Conservation (phyloP, 306 rosid species). For the Cucurbita pepo region DNA sequence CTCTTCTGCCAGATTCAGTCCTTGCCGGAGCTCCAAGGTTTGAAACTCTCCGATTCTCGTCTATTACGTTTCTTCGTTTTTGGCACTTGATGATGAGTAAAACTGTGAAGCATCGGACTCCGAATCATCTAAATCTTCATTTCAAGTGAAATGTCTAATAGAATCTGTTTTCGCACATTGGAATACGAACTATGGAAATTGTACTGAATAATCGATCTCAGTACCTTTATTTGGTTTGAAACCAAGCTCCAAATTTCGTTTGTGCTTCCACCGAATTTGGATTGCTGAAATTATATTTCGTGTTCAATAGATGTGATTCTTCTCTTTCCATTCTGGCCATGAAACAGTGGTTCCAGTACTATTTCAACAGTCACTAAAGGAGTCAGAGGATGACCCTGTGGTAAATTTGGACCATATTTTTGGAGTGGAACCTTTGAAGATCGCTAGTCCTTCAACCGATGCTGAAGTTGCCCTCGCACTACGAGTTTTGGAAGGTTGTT, state of each 20-base stretch:
- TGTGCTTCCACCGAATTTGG: not conserved
- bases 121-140: not conserved
- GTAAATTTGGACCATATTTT: conserved; percentile 46
- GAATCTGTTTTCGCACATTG: not conserved
- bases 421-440: conserved; percentile 59
- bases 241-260: not conserved
- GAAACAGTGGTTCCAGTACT: conserved; percentile 68
- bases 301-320: not conserved
- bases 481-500: conserved; percentile 62
- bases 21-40: conserved; percentile 65
- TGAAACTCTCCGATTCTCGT: not conserved
- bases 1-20: conserved; percentile 60
- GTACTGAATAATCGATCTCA: not conserved
- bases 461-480: conserved; percentile 49
- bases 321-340: not conserved
- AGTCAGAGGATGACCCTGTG: conserved; percentile 35
- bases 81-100: not conserved
- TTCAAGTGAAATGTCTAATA: not conserved
- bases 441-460: conserved; percentile 60
- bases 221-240: not conserved
- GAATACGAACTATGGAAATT: not conserved
- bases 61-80: not conserved
- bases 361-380: conserved; percentile 64
- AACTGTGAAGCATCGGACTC: not conserved
- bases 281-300: not conserved